These are phyloP conservation scores for Macrophomina phaseolina DNA, from an alignment of 2,329 filamentous ascomycete species.

Conservation along the genomic window DNA sequence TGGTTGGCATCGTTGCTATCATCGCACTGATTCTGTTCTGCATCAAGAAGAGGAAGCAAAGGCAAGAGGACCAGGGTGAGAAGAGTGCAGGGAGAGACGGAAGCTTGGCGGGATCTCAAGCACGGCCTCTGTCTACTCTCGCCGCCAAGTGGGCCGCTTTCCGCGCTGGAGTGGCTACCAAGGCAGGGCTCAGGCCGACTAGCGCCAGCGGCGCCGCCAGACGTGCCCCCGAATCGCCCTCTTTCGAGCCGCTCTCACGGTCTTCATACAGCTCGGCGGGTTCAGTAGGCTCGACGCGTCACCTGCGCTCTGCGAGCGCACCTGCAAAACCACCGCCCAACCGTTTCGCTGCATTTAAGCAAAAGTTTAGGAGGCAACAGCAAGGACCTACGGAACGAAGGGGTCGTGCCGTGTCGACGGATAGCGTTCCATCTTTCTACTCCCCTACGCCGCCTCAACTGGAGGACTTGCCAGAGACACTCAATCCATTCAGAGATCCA, in stretches of 20 bases:
- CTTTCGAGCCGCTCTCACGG: constrained; percentile 14
- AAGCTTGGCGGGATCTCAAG: not conserved
- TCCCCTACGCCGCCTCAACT: constrained; percentile 16
- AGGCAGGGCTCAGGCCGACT: not conserved
- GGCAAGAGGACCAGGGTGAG: not conserved
- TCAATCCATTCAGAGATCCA: constrained; percentile 22
- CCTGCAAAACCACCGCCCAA: not conserved
- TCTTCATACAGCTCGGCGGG: constrained; percentile 11
- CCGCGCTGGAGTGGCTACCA: not conserved
- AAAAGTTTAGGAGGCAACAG: constrained; percentile 16
- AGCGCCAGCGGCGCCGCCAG: not conserved
- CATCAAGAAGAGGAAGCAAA: constrained; percentile 1
- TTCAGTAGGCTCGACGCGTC: constrained; percentile 7
- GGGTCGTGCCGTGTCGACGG: constrained; percentile 10
- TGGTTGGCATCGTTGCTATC: constrained; percentile 4
- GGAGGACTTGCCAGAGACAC: constrained; percentile 7
- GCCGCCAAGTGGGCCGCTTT: constrained; percentile 12
- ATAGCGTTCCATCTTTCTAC: constrained; percentile 23
- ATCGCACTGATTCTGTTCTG: constrained; percentile 14
- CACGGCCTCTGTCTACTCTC: not conserved
- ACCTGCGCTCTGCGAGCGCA: constrained; percentile 23
- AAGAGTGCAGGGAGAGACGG: not conserved
- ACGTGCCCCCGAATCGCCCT: constrained; percentile 10
- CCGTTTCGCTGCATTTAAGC: constrained; percentile 2
- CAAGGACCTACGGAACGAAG: not conserved